Percentiles rank a stretch among this genome's conserved stretches.
phyloP scores from a whole-genome alignment of 2,329 filamentous ascomycete species.

The Exophiala viscosa region DNA sequence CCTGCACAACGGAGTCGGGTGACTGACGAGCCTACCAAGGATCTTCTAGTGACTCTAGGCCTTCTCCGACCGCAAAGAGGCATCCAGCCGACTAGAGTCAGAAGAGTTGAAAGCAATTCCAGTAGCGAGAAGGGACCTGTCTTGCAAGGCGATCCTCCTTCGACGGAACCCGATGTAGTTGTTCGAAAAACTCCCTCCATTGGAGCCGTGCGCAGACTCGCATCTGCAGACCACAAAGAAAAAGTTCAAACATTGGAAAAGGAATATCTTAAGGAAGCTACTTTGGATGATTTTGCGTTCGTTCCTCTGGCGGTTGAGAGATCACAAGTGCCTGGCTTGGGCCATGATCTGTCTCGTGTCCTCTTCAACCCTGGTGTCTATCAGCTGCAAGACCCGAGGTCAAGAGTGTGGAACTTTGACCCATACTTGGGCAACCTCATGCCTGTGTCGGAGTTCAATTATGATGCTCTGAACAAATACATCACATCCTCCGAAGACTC shows the following conservation, averaged over 20 bases:
- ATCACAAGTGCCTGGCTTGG: conserved; percentile 23
- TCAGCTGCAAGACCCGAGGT: conserved; percentile 80
- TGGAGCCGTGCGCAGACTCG: background rate
- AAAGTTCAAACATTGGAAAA: conserved; percentile 5
- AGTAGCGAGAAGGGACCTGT: too few relatives aligned
- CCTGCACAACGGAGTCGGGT: too few relatives aligned
- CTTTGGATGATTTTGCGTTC: conserved; percentile 41
- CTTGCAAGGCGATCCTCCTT: too few relatives aligned
- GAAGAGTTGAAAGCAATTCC: too few relatives aligned
- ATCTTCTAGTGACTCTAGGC: too few relatives aligned
- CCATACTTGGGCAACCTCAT: conserved; percentile 91
- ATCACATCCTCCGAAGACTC: conserved; percentile 85
- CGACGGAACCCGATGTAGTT: too few relatives aligned
- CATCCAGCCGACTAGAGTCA: too few relatives aligned
- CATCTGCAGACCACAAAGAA: background rate
- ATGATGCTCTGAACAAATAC: conserved; percentile 77
- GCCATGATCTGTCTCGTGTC: conserved; percentile 71
- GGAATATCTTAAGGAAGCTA: conserved; percentile 22
- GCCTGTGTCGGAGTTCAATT: conserved; percentile 90
- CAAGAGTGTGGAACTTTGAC: conserved; percentile 92
- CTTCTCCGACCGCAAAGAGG: too few relatives aligned
- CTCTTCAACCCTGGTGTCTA: conserved; percentile 94
- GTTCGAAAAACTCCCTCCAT: background rate
- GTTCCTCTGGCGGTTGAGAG: conserved; percentile 43
- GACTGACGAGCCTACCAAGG: too few relatives aligned